Evolutionary conservation across 768 basidiomycete species (phyloP).

Genomic region (Tulasnella sp.): DNA sequence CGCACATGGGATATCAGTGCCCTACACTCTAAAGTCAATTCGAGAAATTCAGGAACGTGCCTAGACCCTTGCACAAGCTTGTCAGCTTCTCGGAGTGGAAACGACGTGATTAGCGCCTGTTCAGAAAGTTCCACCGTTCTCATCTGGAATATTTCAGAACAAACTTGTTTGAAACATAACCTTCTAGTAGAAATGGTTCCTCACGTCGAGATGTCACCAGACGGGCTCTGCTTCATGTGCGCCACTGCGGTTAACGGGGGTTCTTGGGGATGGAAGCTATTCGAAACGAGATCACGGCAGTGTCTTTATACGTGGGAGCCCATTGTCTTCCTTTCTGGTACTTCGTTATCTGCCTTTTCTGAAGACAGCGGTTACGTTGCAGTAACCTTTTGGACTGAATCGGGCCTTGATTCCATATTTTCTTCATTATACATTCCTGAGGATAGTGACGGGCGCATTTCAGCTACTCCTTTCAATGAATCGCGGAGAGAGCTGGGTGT

Average conservation of each 20-base stretch:
- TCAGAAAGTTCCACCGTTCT: not conserved
- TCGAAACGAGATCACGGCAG: not conserved
- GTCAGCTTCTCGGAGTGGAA: not conserved
- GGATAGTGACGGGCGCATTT: too few species aligned
- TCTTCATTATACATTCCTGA: too few species aligned
- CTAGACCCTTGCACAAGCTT: not conserved
- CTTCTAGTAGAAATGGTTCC: not conserved
- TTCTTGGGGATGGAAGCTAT: not conserved
- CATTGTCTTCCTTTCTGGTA: too few species aligned
- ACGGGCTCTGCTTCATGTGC: not conserved
- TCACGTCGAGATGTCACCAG: not conserved
- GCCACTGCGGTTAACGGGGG: accelerated
- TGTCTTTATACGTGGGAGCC: not conserved
- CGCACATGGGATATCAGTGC: not conserved
- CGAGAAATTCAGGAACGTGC: not conserved
- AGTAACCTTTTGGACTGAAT: too few species aligned
- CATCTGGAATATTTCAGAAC: not conserved
- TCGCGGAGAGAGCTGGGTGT: too few species aligned
- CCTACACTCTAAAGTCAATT: not conserved
- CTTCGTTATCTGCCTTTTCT: not conserved
- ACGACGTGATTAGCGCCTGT: not conserved
- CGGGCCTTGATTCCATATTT: too few species aligned
- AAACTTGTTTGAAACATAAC: not conserved
- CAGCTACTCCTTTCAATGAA: too few species aligned
- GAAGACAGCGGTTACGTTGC: not conserved